Evolutionary conservation across 305 asterid species (phyloP), one percentile per base, ranked within the genome.

Genomic region (Plantago rigida): DNA sequence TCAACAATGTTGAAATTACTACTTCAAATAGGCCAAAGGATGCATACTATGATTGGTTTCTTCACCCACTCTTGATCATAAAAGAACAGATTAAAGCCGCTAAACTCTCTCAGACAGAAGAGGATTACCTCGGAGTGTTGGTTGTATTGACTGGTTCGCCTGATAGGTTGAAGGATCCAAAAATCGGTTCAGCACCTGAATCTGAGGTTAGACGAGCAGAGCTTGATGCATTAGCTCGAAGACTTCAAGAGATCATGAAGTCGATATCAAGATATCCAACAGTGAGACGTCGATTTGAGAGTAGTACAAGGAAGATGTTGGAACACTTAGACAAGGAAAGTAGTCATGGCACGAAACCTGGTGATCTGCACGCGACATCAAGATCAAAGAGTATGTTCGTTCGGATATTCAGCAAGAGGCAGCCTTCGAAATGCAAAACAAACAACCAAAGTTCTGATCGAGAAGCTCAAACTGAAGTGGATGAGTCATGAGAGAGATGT

Each of bases 191-290:
- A 0, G 83, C 76, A 12, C 97, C 96, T 19, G 83, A 77, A 47
- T 75, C 87, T n/a, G 95, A 89, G 72, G 78, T 80, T 44, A 77
- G 91, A 74, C 91, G 78, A 60, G 99, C 94, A 22, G 95, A 86
- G 69, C 82, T 92, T 59, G 82, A 84, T 70, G 99, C 91, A 9
- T 66, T 92, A 62, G 97, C 97, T 61, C 83, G 95, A 64, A 92
- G 99, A 97, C 85, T 92, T 62, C 82, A 75, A 67, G 97, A 97
- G 67, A 92, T 92, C 71, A 92, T 94, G 1, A 86, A 82, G 76
- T 84, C 95, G 1, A 79, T 92, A 74, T 79, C 94, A 22, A 83
- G 96, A 69, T 88, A 76, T 71, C 96, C 96, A 15, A 84, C 99
- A 6, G 83, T 72, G 57, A 84, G 84, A 73, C 89, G 99, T 6